Conservation (phyloP, 2,329 filamentous ascomycete species). For the Hyphodiscus sp. region DNA sequence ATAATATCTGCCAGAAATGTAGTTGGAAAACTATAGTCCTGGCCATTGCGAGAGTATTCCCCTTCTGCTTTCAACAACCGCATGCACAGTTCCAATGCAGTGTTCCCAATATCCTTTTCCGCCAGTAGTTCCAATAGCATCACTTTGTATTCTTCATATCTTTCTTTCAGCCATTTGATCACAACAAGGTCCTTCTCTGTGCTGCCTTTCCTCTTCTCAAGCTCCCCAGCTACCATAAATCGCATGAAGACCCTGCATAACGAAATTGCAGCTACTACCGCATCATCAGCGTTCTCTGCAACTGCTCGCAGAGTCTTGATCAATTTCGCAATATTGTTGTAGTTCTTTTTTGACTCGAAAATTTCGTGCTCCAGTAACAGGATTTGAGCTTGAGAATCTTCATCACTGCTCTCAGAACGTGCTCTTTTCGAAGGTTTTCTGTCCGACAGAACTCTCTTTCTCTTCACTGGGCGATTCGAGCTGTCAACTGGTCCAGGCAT, state of each 20-base stretch:
- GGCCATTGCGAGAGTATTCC: slow-evolving; percentile 51
- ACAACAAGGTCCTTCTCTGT: slow-evolving; percentile 71
- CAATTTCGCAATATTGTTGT: slow-evolving; percentile 80
- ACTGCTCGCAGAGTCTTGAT: slow-evolving; percentile 52
- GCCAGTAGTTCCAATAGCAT: slow-evolving; percentile 55
- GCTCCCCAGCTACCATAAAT: slow-evolving; percentile 65
- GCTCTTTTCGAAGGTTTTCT: slow-evolving; percentile 39
- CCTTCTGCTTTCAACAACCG: slow-evolving; percentile 75
- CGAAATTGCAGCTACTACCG: slow-evolving; percentile 67
- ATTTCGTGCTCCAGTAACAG: slow-evolving; percentile 74
- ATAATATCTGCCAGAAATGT: slow-evolving; percentile 61
- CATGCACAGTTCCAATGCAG: slow-evolving; percentile 75
- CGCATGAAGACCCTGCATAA: slow-evolving; percentile 82
- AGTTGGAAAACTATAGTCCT: slow-evolving; percentile 64
- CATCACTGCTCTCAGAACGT: slow-evolving; percentile 37
- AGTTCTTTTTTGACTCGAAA: slow-evolving; percentile 78
- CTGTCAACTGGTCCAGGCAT: slow-evolving; percentile 23
- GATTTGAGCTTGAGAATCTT: slow-evolving; percentile 58
- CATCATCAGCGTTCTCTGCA: slow-evolving; percentile 45
- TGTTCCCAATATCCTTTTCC: slow-evolving; percentile 57
- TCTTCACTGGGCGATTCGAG: slow-evolving; percentile 24
- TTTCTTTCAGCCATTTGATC: slow-evolving; percentile 70
- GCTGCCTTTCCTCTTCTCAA: slow-evolving; percentile 58
- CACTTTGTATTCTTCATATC: slow-evolving; percentile 64
- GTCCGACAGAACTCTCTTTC: slow-evolving; percentile 47